These are phyloP conservation scores for Waltergamsia citrina DNA, from an alignment of 2,329 filamentous ascomycete species.

Conservation along the genomic window DNA sequence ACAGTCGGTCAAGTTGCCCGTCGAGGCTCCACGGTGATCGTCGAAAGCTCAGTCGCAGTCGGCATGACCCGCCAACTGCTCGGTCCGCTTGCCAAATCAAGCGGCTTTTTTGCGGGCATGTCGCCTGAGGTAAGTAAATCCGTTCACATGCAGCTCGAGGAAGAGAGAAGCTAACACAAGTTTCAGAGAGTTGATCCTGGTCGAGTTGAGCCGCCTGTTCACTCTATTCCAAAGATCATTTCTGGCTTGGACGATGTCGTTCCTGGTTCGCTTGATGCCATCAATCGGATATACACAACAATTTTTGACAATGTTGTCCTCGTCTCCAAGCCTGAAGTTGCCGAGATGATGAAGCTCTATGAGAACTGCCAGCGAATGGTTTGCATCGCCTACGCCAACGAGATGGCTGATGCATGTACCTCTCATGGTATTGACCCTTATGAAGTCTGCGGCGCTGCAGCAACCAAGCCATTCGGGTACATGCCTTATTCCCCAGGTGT, in stretches of 20 bases:
- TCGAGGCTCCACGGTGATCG: conserved; percentile 34
- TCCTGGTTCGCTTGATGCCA: conserved; percentile 32
- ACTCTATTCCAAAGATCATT: conserved; percentile 41
- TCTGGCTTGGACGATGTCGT: conserved; percentile 39
- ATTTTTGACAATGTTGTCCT: conserved; percentile 37
- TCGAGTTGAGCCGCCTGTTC: conserved; percentile 25
- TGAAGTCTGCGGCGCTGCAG: conserved; percentile 38
- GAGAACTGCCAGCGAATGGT: conserved; percentile 50
- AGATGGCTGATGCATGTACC: conserved; percentile 44
- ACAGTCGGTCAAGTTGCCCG: conserved; percentile 30
- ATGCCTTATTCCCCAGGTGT: conserved; percentile 34
- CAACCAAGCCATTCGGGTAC: conserved; percentile 44
- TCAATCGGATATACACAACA: conserved; percentile 32
- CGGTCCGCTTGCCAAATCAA: conserved; percentile 29
- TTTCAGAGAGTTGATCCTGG: conserved; percentile 35
- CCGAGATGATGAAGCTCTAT: conserved; percentile 49
- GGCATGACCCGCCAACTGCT: conserved; percentile 43
- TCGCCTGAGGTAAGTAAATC: conserved; percentile 27
- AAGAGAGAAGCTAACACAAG: background rate
- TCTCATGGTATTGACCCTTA: conserved; percentile 35
- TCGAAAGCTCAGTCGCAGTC: conserved; percentile 44
- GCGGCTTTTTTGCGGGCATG: conserved; percentile 37
- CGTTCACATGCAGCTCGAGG: background rate
- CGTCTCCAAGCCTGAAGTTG: conserved; percentile 42
- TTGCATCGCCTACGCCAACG: conserved; percentile 43